These are phyloP conservation scores for Gonapodya prolifera DNA, from an alignment of 192 early-diverging fungal species.

Conservation along the genomic window DNA sequence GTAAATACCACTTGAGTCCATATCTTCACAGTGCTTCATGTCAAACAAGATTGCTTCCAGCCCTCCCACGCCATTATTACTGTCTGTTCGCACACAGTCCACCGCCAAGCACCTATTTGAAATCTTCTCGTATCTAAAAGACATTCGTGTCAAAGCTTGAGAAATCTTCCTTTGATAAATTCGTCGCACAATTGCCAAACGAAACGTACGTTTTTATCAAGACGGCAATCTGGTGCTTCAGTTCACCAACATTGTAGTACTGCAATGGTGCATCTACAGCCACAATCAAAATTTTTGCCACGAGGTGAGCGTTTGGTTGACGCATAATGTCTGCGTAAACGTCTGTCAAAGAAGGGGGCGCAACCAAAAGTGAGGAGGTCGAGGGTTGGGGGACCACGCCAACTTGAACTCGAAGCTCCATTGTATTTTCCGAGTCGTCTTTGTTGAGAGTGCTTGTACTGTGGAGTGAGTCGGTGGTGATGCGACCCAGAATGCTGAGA, in stretches of 20 bases:
- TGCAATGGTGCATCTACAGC: neutral
- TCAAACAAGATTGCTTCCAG: neutral
- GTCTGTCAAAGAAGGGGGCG: neutral
- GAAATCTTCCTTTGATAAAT: no score
- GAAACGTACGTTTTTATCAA: neutral
- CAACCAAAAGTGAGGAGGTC: neutral
- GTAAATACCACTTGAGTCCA: neutral
- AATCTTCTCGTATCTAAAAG: no score
- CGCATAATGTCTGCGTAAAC: neutral
- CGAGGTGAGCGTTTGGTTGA: neutral
- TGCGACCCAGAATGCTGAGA: neutral
- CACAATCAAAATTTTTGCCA: neutral
- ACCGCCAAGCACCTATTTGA: neutral
- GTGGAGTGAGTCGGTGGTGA: neutral
- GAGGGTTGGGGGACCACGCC: neutral
- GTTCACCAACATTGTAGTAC: neutral
- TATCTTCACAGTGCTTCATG: neutral
- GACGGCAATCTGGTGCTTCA: neutral
- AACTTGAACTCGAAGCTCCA: neutral
- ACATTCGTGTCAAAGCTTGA: no score
- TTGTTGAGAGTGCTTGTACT: neutral
- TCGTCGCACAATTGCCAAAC: no score
- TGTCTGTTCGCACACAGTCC: neutral
- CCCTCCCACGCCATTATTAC: neutral
- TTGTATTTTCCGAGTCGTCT: neutral